A percentile compares a stretch with the other conserved stretches of the same genome.
phyloP scores from a whole-genome alignment of 306 rosid species.

The Trifolium pratense region DNA sequence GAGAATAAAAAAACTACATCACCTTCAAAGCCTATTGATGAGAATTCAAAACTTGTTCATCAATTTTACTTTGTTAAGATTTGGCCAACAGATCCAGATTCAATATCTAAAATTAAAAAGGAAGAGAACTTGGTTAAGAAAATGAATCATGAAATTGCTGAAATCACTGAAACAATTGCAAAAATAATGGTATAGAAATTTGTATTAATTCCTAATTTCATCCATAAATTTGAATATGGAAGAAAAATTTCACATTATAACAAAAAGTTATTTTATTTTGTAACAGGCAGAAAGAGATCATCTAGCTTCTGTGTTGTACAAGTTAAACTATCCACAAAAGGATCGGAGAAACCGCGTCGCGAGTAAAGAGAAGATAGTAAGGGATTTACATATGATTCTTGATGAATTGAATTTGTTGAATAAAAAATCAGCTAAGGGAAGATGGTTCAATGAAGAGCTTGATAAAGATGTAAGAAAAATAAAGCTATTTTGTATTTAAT shows the following conservation, averaged over 20 bases:
- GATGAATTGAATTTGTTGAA: conserved; percentile 36
- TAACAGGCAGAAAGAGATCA: conserved; percentile 25
- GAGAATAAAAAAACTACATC: conserved; percentile 20
- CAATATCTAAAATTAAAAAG: conserved; percentile 20
- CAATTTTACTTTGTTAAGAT: too few species aligned
- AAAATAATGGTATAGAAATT: conserved; percentile 29
- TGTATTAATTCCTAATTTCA: background rate
- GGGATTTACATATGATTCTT: conserved; percentile 17
- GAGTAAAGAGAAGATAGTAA: conserved; percentile 18
- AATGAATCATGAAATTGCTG: conserved; percentile 7
- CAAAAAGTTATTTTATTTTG: background rate
- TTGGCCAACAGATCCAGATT: too few species aligned
- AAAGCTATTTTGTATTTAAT: background rate
- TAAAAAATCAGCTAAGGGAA: conserved; percentile 12
- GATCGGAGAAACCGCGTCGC: background rate
- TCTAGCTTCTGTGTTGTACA: background rate
- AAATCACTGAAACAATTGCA: conserved; percentile 20
- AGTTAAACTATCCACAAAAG: background rate
- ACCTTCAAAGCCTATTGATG: conserved; percentile 2
- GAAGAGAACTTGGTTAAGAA: conserved; percentile 14
- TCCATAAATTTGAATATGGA: background rate
- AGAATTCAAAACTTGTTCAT: conserved; percentile 19
- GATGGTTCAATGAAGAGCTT: background rate
- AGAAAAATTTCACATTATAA: background rate
- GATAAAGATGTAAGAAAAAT: conserved; percentile 25